Evolutionary conservation across 1,284 basidiomycete genomes (phyloP).

Genomic region (Fomitiporia mediterranea): DNA sequence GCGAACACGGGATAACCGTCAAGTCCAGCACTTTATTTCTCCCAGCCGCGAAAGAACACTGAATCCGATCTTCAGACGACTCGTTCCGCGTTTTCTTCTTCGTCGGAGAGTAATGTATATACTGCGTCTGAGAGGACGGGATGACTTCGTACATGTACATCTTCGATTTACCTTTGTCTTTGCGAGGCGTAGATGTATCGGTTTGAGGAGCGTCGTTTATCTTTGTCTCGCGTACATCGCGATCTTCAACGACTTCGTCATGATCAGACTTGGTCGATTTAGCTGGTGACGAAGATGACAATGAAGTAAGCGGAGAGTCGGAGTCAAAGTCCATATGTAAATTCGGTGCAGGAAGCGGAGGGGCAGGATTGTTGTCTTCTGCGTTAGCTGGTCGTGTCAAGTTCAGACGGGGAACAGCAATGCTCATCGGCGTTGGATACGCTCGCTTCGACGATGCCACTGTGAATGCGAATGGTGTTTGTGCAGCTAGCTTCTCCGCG

Average conservation of each 20-base stretch:
- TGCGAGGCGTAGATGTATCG: not conserved
- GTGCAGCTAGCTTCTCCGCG: not conserved
- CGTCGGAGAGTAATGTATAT: conserved; percentile 7
- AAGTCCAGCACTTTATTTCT: not conserved
- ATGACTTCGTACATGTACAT: not conserved
- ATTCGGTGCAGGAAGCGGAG: not conserved
- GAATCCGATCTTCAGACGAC: not conserved
- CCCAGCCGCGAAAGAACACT: no score
- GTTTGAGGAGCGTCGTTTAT: not conserved
- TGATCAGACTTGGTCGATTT: not conserved
- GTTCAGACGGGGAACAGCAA: not conserved
- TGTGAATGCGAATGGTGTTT: not conserved
- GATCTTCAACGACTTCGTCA: not conserved
- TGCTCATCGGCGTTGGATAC: conserved; percentile 6
- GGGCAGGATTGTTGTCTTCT: not conserved
- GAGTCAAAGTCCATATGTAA: not conserved
- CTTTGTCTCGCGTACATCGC: not conserved
- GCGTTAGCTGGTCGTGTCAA: not conserved
- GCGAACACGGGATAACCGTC: conserved; percentile 7
- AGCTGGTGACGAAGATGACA: not conserved
- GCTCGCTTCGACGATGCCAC: not conserved
- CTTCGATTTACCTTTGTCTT: not conserved
- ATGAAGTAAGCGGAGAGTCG: not conserved
- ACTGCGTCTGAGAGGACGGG: conserved; percentile 17
- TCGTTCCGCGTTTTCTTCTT: not conserved